phyloP scores from a whole-genome alignment of 2,329 filamentous ascomycete species.

The Chaetomium sp. region DNA sequence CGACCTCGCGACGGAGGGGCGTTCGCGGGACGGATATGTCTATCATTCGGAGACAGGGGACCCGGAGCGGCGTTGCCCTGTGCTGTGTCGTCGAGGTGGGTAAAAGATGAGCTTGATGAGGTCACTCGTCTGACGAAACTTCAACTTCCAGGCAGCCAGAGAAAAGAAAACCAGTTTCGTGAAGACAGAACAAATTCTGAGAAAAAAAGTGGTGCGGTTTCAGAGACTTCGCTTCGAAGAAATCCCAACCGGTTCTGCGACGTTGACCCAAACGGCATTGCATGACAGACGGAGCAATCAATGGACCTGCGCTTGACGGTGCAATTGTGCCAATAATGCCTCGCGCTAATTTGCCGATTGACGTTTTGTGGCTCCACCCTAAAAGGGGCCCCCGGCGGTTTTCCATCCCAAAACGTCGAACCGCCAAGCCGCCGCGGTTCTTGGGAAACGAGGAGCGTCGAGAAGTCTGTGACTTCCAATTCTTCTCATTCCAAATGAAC shows the following conservation, averaged over 20 bases:
- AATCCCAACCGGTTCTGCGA: constrained; percentile 12
- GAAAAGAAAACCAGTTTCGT: neutral
- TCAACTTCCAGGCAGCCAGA: neutral
- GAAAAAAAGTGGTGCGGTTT: constrained; percentile 10
- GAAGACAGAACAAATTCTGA: neutral
- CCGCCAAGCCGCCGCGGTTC: constrained; percentile 9
- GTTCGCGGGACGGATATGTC: neutral
- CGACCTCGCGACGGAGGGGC: neutral
- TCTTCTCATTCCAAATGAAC: constrained; percentile 8
- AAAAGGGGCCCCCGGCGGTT: constrained; percentile 12
- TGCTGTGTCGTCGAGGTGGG: neutral
- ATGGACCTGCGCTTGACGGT: neutral
- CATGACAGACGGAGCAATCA: constrained; percentile 8
- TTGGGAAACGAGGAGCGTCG: constrained; percentile 3
- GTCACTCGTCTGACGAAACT: neutral
- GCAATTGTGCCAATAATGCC: constrained; percentile 10
- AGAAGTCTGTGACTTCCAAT: neutral
- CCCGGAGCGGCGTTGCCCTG: neutral
- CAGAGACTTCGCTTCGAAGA: constrained; percentile 9
- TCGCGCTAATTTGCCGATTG: constrained; percentile 17
- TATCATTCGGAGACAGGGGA: neutral
- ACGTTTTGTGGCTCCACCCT: constrained; percentile 1
- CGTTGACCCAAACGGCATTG: constrained; percentile 4
- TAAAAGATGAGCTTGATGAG: neutral
- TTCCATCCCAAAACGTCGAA: constrained; percentile 10